Evolutionary conservation across 1,284 basidiomycete species (phyloP).

Genomic region (Calocybe gambosa): DNA sequence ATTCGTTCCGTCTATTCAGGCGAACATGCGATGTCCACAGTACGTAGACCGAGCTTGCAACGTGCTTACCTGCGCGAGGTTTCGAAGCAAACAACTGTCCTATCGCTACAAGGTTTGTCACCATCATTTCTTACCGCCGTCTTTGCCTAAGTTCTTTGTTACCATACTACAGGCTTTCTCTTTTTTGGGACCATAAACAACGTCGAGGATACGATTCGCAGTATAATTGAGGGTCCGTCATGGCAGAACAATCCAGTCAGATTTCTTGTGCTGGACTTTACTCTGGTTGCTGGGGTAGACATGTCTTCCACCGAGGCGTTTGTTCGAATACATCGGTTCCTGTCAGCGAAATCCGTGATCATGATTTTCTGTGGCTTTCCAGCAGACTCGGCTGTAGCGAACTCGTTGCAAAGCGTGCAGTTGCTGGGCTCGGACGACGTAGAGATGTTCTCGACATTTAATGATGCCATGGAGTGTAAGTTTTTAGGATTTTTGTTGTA

Average conservation of each 20-base stretch:
- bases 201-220: conserved; percentile 78
- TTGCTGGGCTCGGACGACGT: conserved; percentile 74
- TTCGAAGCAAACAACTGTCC: conserved; percentile 86
- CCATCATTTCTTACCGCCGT: too few relatives aligned
- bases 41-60: conserved; percentile 84
- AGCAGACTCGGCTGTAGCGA: conserved; percentile 57
- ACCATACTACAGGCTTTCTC: conserved; percentile 73
- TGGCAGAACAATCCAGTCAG: conserved; percentile 83
- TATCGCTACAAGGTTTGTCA: conserved; percentile 76
- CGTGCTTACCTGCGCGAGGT: conserved; percentile 87
- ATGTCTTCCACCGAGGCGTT: conserved; percentile 96
- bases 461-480: conserved; percentile 91
- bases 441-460: conserved; percentile 80
- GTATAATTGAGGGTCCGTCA: conserved; percentile 65
- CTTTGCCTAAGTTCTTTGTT: too few relatives aligned
- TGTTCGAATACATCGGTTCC: conserved; percentile 82
- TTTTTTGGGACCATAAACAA: conserved; percentile 95
- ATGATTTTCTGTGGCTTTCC: conserved; percentile 87
- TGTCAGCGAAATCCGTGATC: conserved; percentile 72
- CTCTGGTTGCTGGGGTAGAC: conserved; percentile 86
- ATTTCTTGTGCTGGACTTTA: conserved; percentile 85
- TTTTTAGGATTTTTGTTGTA: conserved; percentile 13
- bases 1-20: conserved; percentile 81
- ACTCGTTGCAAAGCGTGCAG: conserved; percentile 57
- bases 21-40: conserved; percentile 82